Conservation (phyloP, 2,329 filamentous ascomycete species). For the Metarhizium album region DNA sequence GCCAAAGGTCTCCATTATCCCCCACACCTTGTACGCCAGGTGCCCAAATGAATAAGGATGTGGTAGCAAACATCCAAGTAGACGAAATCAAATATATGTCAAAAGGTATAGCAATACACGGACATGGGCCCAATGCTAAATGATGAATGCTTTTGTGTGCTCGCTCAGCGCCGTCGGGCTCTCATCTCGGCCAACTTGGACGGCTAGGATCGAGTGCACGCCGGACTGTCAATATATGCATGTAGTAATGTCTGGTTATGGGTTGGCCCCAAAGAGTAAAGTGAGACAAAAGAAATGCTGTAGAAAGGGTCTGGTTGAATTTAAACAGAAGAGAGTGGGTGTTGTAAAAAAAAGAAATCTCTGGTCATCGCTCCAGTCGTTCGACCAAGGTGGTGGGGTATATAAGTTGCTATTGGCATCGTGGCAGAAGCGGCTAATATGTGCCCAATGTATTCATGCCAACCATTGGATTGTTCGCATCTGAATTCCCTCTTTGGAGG, state of each 20-base stretch:
- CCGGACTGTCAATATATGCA: too few relatives aligned
- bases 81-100: background rate
- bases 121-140: background rate
- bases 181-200: background rate
- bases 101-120: background rate
- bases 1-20: too few relatives aligned
- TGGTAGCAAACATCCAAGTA: background rate
- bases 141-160: background rate
- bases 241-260: background rate
- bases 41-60: background rate
- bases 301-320: background rate
- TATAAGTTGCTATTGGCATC: conserved; percentile 18
- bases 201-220: background rate
- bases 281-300: background rate
- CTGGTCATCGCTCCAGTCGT: background rate
- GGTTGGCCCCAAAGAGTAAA: background rate
- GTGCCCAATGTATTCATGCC: conserved; percentile 17
- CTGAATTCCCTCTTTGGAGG: conserved; percentile 33
- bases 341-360: background rate
- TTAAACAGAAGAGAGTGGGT: background rate
- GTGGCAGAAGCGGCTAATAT: background rate
- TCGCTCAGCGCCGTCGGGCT: conserved; percentile 1
- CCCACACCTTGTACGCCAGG: background rate
- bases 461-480: conserved; percentile 16
- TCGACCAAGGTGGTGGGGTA: background rate